Conservation (phyloP, 768 basidiomycete species). For the Baorangia bicolor region DNA sequence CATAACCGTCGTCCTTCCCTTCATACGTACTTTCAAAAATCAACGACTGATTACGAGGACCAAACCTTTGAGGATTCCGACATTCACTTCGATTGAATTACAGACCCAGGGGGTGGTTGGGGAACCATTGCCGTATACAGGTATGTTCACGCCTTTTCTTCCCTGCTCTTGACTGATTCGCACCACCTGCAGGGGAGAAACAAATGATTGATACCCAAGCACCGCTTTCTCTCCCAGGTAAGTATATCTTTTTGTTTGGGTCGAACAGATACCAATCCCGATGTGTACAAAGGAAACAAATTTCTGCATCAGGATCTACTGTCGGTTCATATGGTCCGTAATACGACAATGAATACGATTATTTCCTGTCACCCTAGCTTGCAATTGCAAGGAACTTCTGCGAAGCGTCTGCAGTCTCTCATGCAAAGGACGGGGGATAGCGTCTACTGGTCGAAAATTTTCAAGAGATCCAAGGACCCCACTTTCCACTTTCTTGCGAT, state of each 20-base stretch:
- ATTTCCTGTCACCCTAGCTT: slow-evolving; percentile 33
- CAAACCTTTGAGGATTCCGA: slow-evolving; percentile 18
- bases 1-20: slow-evolving; percentile 43
- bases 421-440: slow-evolving; percentile 28
- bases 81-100: neutral
- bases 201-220: slow-evolving; percentile 32
- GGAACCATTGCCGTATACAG: slow-evolving; percentile 4
- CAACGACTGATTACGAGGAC: slow-evolving; percentile 20
- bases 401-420: slow-evolving; percentile 27
- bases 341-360: slow-evolving; percentile 32
- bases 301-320: slow-evolving; percentile 34
- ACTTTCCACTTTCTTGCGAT: slow-evolving; percentile 38
- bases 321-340: slow-evolving; percentile 40
- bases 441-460: slow-evolving; percentile 37
- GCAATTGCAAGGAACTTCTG: slow-evolving; percentile 22
- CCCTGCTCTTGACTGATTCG: neutral
- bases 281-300: slow-evolving; percentile 11
- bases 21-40: slow-evolving; percentile 39
- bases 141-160: slow-evolving; percentile 1
- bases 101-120: neutral
- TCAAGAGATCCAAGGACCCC: slow-evolving; percentile 28
- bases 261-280: neutral
- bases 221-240: slow-evolving; percentile 27
- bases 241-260: neutral
- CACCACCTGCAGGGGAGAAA: slow-evolving; percentile 8